Percentiles rank a stretch among this genome's conserved stretches.
Evolutionary conservation across 345 rosid genomes (phyloP).

Genomic region (Eucalyptus tenuipes): DNA sequence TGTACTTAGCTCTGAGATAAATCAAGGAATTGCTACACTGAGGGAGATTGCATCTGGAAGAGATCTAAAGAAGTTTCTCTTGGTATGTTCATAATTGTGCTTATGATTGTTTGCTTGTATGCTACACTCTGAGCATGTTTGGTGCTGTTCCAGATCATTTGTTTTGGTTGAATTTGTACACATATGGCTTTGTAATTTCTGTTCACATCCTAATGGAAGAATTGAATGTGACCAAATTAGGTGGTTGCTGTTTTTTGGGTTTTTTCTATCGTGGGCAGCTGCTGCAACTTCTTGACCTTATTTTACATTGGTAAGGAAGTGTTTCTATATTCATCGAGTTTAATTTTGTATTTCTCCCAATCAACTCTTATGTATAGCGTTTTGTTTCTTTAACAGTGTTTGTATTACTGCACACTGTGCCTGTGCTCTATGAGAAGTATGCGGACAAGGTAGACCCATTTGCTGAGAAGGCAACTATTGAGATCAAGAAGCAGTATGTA

Average conservation of each 20-base stretch:
- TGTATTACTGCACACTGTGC: slow-evolving; percentile 22
- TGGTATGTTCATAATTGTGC: slow-evolving; percentile 8
- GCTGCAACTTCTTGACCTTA: slow-evolving; percentile 41
- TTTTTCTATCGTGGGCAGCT: slow-evolving; percentile 23
- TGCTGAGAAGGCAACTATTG: slow-evolving; percentile 30
- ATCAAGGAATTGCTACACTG: slow-evolving; percentile 8
- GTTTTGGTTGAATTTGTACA: background rate
- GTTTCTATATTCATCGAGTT: background rate
- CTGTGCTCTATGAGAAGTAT: slow-evolving; percentile 31
- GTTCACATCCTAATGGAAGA: background rate
- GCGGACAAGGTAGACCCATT: slow-evolving; percentile 37
- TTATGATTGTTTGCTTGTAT: background rate
- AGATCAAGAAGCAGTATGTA: slow-evolving; percentile 32
- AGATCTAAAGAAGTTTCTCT: slow-evolving; percentile 34
- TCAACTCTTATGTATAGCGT: background rate
- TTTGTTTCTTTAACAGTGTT: slow-evolving; percentile 7
- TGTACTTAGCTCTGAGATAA: slow-evolving; percentile 22
- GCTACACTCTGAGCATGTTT: background rate
- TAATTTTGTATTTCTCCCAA: background rate
- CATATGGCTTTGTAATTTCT: background rate
- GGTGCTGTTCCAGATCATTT: background rate
- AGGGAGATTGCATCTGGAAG: slow-evolving; percentile 38
- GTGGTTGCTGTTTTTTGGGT: slow-evolving; percentile 32
- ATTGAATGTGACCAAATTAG: background rate
- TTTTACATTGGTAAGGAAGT: slow-evolving; percentile 23